Evolutionary conservation across 148 eudicot species (phyloP).

Genomic region (Polygonum aviculare): DNA sequence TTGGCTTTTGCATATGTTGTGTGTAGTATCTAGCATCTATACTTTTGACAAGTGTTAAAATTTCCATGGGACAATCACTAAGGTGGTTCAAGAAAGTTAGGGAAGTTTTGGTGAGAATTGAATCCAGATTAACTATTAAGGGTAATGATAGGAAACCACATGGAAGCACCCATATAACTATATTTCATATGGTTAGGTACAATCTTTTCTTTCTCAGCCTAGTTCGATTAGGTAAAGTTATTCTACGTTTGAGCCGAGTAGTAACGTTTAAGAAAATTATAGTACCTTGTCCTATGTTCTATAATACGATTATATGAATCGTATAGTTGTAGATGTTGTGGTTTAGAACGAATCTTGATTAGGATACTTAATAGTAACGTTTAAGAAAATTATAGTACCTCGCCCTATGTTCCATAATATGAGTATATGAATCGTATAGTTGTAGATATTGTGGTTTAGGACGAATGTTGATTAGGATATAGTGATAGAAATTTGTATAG

Average conservation of each 20-base stretch:
- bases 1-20: not conserved
- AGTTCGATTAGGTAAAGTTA: too few species aligned
- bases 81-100: not conserved
- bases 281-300: too few species aligned
- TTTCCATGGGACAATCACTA: not conserved
- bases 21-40: not conserved
- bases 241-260: too few species aligned
- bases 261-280: too few species aligned
- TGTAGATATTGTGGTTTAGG: not conserved
- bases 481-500: not conserved
- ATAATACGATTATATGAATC: too few species aligned
- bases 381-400: too few species aligned
- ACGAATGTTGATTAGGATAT: not conserved
- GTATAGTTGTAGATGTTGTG: too few species aligned
- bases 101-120: constrained; percentile 4
- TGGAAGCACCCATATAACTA: not conserved
- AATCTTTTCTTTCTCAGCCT: not conserved
- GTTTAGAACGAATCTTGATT: too few species aligned
- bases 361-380: too few species aligned
- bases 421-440: not conserved
- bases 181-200: not conserved
- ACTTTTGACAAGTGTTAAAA: not conserved
- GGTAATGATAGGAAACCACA: constrained; percentile 6
- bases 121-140: not conserved
- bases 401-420: too few species aligned